Percentiles rank a stretch among this genome's conserved stretches.
These are phyloP conservation scores for Mycena citricolor DNA, from an alignment of 1,284 basidiomycete species.

Conservation along the genomic window DNA sequence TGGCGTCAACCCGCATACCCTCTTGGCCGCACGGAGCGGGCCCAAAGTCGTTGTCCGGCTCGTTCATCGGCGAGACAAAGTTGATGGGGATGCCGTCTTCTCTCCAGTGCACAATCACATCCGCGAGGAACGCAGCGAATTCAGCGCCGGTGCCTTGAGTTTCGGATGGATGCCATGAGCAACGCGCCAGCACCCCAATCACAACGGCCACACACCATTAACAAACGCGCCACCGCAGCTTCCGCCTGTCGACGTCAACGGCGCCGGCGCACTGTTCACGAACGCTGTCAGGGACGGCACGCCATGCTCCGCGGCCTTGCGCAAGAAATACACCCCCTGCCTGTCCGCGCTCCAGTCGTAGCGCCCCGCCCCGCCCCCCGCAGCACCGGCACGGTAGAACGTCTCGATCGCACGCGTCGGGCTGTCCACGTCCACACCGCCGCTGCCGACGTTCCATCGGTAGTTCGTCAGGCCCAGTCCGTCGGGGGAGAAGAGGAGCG, in stretches of 20 bases:
- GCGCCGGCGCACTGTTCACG: slow-evolving; percentile 36
- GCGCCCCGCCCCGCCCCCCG: slow-evolving; percentile 35
- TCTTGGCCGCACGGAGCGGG: slow-evolving; percentile 39
- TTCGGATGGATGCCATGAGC: slow-evolving; percentile 1
- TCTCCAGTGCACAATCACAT: slow-evolving; percentile 35
- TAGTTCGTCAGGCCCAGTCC: slow-evolving; percentile 42
- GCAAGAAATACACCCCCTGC: slow-evolving; percentile 40
- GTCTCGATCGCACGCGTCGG: slow-evolving; percentile 41
- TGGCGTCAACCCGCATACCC: slow-evolving; percentile 37
- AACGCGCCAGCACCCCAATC: not conserved
- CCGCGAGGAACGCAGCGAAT: slow-evolving; percentile 35
- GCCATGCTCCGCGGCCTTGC: slow-evolving; percentile 30
- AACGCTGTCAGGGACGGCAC: slow-evolving; percentile 31
- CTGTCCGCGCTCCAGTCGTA: slow-evolving; percentile 41
- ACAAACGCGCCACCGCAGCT: slow-evolving; percentile 36
- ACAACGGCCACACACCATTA: slow-evolving; percentile 23
- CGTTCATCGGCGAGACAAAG: slow-evolving; percentile 39
- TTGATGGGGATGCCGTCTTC: slow-evolving; percentile 32
- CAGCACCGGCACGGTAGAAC: slow-evolving; percentile 35
- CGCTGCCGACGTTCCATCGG: slow-evolving; percentile 43
- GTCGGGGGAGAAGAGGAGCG: slow-evolving; percentile 37
- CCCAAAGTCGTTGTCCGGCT: slow-evolving; percentile 37
- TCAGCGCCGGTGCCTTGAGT: slow-evolving; percentile 30
- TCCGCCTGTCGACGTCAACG: slow-evolving; percentile 31
- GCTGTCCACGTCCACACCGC: slow-evolving; percentile 40